Evolutionary conservation across 2,329 filamentous ascomycete species (phyloP), one percentile per base, ranked within the genome.

Genomic region (Aureobasidium vineae): DNA sequence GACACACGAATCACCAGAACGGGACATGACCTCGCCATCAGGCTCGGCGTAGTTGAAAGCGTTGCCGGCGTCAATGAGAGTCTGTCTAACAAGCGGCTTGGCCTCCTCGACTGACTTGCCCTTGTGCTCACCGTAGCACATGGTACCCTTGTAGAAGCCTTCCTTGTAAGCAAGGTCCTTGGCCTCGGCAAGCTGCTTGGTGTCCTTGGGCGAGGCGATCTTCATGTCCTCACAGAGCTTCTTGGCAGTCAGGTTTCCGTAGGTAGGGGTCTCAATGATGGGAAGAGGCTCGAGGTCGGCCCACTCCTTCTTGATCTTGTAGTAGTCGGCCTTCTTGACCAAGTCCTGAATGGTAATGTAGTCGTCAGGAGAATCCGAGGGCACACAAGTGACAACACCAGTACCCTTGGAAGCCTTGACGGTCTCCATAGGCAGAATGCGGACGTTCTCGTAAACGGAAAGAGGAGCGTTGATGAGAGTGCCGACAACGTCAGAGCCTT

Each of bases 141-240:
- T 91, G 67, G 85, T 89, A 71, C 95, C 95, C 80, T 97, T 92
- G 82, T 99, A 99, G 82, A 91, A 98, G 19, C 93, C 95, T 75
- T 97, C 93, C 79, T 95, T 97, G 84, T 99, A 99, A 0, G 95
- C 93, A 70, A 96, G 82, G 71, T 98, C 94, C 81, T 99, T 99
- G 53, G 95, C 95, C 77, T 97, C 90, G 53, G 90, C 90, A 54
- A 99, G 87, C 79, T 93, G 90, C 76, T 91, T 95, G 41, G 88
- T 86, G 75, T 99, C 95, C 79, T 99, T 99, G 69, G 95, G 94
- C 15, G 94, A 98, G 70, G 91, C 89, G 75, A 99, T 99, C 84
- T 98, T 98, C 77, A 97, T 84, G 77, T 95, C 88, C 82, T 97
- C 91, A 64, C 96, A 90, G 67, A 99, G 82, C 72, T 88, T 85